Evolutionary conservation across 305 asterid species (phyloP).

Genomic region (Rubia tinctorum): DNA sequence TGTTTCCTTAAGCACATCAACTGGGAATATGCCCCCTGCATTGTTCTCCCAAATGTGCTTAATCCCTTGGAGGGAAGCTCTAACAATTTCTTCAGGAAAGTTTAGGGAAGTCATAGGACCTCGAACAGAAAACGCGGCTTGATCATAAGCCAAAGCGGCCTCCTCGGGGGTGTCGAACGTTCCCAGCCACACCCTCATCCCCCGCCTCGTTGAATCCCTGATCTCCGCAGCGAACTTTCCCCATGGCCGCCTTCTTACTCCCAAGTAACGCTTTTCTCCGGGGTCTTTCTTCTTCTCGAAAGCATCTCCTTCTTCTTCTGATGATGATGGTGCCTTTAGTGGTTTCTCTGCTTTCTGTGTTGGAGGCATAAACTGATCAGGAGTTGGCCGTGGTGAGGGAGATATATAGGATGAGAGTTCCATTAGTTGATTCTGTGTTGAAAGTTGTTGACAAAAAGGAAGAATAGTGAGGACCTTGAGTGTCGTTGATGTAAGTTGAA

Average conservation of each 20-base stretch:
- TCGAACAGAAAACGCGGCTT: conserved; percentile 35
- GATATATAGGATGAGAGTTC: background rate
- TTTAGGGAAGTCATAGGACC: conserved; percentile 20
- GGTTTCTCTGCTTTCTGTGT: background rate
- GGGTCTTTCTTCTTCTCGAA: background rate
- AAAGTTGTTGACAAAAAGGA: background rate
- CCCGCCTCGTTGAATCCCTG: conserved; percentile 26
- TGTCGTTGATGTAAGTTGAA: background rate
- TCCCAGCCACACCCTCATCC: conserved; percentile 31
- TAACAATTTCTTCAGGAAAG: conserved; percentile 17
- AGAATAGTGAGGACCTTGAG: background rate
- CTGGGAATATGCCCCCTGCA: conserved; percentile 20
- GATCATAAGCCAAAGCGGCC: conserved; percentile 42
- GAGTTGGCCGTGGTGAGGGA: background rate
- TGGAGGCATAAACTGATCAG: background rate
- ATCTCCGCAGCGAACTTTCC: conserved; percentile 39
- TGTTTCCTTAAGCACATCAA: conserved; percentile 25
- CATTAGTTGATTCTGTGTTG: background rate
- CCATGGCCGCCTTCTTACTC: conserved; percentile 43
- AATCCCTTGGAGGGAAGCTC: conserved; percentile 15
- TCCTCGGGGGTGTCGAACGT: conserved; percentile 28
- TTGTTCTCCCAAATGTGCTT: conserved; percentile 10
- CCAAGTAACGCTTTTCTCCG: conserved; percentile 24
- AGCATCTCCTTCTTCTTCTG: background rate
- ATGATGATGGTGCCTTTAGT: background rate